Evolutionary conservation across 164 flowering plant species (phyloP).

Genomic region (Pachysandra terminalis): DNA sequence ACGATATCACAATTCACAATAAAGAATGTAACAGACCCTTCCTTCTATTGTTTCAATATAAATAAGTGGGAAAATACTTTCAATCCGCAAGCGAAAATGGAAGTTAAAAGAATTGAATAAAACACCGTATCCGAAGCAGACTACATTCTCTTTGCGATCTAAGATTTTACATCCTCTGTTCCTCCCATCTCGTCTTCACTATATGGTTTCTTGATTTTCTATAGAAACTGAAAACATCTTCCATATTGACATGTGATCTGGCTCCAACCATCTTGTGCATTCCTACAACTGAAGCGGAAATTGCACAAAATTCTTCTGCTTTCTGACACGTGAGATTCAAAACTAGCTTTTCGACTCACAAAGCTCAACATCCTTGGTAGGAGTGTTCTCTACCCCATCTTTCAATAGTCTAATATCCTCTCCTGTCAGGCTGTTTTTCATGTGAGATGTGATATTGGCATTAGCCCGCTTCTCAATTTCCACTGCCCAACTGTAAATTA

Average conservation of each 20-base stretch:
- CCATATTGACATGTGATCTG: too few species aligned
- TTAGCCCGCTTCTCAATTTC: slow-evolving; percentile 37
- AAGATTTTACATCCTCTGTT: too few species aligned
- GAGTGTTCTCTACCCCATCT: slow-evolving; percentile 29
- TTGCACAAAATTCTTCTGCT: not conserved
- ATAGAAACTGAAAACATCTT: not conserved
- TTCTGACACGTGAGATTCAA: not conserved
- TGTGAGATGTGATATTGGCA: slow-evolving; percentile 11
- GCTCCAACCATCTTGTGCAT: too few species aligned
- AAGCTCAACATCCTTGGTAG: slow-evolving; percentile 44
- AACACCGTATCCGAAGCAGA: too few species aligned
- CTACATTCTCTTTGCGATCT: too few species aligned
- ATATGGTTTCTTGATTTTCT: not conserved
- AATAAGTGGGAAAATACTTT: too few species aligned
- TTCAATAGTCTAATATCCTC: slow-evolving; percentile 48
- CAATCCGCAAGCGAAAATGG: too few species aligned
- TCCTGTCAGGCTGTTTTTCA: slow-evolving; percentile 42
- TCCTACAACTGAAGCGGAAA: not conserved
- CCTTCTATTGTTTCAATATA: too few species aligned
- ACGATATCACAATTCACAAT: too few species aligned
- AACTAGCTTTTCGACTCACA: slow-evolving; percentile 28
- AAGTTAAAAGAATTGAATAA: too few species aligned
- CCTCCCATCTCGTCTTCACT: not conserved
- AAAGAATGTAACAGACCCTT: too few species aligned
- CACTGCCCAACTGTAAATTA: slow-evolving; percentile 54